Evolutionary conservation across 2,329 filamentous ascomycete species (phyloP), one percentile per base, ranked within the genome.

Genomic region (Mollisiaceae sp.): DNA sequence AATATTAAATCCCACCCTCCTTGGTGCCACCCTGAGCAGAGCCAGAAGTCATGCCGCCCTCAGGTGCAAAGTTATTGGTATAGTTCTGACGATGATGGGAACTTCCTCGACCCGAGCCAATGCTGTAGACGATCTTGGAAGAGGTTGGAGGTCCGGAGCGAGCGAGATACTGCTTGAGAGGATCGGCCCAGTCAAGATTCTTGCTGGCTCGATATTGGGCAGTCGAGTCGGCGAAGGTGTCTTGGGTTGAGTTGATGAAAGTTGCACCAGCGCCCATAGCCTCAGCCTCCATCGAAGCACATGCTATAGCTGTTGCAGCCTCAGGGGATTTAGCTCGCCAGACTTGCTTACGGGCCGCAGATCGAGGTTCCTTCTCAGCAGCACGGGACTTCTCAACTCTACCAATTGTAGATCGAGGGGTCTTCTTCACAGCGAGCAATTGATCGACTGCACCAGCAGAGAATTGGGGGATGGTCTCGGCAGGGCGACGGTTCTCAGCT

Each of bases 71-170:
- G n/a, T 50, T 50, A 22, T 22, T n/a, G n/a, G 45, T 24, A 22
- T 50, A 22, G n/a, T 50, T 50, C 20, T 50, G 45, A 50, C 45
- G 45, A 24, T n/a, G 45, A 5, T n/a, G 45, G n/a, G 45, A 50
- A 22, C 2, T 6, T 20, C 45, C 45, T 50, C 45, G 18, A 43
- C 15, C 12, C 11, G 5, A 15, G n/a, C 45, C n/a, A 50, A 1
- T 50, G n/a, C 22, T 20, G 9, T 50, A 4, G 45, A 24, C n/a
- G 20, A 9, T 6, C 20, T 50, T 24, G 20, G 45, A 12, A 14
- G n/a, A 22, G 12, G 45, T 50, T 8, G 45, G 20, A 22, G n/a
- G 18, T 9, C 18, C 45, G 12, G 45, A 50, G 11, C 45, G 45
- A 22, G 45, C n/a, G n/a, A n/a, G 45, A 20, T 22, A 24, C 2